These are phyloP conservation scores for Talaromyces atroroseus DNA, from an alignment of 2,329 filamentous ascomycete genomes.

Conservation along the genomic window DNA sequence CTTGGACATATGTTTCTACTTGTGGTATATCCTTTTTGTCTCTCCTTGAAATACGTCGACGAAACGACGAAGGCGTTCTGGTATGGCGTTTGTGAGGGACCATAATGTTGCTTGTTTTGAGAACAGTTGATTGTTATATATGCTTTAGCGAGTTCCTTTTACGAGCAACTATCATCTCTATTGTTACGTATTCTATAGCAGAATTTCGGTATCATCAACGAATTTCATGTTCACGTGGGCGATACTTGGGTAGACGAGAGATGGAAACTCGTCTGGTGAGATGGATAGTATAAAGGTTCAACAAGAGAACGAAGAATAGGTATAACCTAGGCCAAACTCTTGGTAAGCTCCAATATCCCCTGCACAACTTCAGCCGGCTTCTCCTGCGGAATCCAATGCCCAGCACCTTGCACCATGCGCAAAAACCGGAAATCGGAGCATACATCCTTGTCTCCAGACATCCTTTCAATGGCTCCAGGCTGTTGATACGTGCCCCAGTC, in stretches of 20 bases:
- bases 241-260: background rate
- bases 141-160: background rate
- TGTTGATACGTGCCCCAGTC: slow-evolving; percentile 68
- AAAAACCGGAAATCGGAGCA: slow-evolving; percentile 52
- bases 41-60: background rate
- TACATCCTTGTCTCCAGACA: slow-evolving; percentile 34
- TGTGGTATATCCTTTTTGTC: background rate
- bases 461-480: slow-evolving; percentile 57
- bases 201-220: background rate
- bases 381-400: slow-evolving; percentile 68
- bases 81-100: background rate
- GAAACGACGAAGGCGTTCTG: slow-evolving; percentile 2
- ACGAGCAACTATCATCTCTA: background rate
- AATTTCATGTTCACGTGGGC: background rate
- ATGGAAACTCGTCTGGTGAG: background rate
- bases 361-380: slow-evolving; percentile 51
- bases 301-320: background rate
- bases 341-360: slow-evolving; percentile 43
- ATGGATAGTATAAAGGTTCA: background rate
- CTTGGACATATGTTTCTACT: background rate
- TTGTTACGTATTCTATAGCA: background rate
- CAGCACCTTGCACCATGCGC: slow-evolving; percentile 54
- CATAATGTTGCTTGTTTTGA: background rate
- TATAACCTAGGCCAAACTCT: background rate
- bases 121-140: background rate